Base-by-base conservation (phyloP, 371 early-diverging fungal genomes). In the Mucor saturninus region DNA sequence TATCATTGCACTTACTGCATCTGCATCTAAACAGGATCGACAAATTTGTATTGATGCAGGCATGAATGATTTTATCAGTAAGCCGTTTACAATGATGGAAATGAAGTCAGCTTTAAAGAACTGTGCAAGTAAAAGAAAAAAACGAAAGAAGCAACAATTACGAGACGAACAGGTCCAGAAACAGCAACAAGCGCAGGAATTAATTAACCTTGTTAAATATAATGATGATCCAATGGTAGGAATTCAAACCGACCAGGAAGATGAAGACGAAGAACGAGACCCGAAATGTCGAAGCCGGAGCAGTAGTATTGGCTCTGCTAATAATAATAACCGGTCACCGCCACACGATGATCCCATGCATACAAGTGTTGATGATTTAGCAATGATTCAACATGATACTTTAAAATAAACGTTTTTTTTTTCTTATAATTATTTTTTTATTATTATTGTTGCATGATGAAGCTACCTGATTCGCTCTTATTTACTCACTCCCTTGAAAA, bases 51-150 rank as follows among this genome's bases (percentile, higher is more conserved):
- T 84, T 59, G 81, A 84, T 45, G 83, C 84, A 3, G 86, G 86
- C 2, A 84, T 86, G 86, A 82, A 86, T 35, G 86, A 84, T 38
- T 86, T 84, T 53, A 83, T 86, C 60, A 80, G 82, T 46, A 86
- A 86, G 49, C 86, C 86, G 7, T 84, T 84, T 54, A 82, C 79
- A 5, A 72, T 82, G 69, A 64, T 76, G 62, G 86, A 86, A 64
- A 81, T 86, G 83, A 83, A 82, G 57, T 63, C 75, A 15, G 67
- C 77, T 1, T 50, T 81, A 29, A 76, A 75, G 32, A 76, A 64
- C 49, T 68, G 56, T 54, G 62, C 62, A 6, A 40, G 55, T 45
- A 56, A 69, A 39, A 26, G 57, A 45, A 61, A 58, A 42, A 59
- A 55, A 40, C 61, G 60, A 30, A 43, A 54, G 30, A 61, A 58